phyloP scores from a whole-genome alignment of 768 basidiomycete genomes.

The Pleurotus ostreatus region DNA sequence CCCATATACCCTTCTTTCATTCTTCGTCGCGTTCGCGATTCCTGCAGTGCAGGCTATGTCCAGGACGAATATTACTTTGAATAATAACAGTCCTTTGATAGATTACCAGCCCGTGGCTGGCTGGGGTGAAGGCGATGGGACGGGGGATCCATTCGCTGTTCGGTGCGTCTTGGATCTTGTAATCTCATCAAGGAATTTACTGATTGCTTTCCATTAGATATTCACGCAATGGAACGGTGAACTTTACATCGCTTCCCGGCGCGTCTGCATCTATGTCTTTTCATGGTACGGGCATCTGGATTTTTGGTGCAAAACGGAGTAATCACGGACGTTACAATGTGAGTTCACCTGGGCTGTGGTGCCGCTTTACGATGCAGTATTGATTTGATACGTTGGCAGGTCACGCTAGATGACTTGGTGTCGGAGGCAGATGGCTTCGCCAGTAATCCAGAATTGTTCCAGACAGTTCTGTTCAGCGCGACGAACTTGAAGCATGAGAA shows the following conservation, averaged over 20 bases:
- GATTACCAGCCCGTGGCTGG: slow-evolving; percentile 16
- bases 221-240: slow-evolving; percentile 25
- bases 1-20: background rate
- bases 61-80: slow-evolving; percentile 17
- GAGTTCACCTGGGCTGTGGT: too few species aligned
- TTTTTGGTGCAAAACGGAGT: slow-evolving; percentile 45
- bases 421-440: slow-evolving; percentile 22
- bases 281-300: slow-evolving; percentile 44
- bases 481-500: slow-evolving; percentile 25
- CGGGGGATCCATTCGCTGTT: slow-evolving; percentile 11
- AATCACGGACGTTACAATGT: slow-evolving; percentile 41
- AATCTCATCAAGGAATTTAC: background rate
- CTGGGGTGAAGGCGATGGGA: slow-evolving; percentile 16
- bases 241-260: slow-evolving; percentile 28
- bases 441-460: slow-evolving; percentile 27
- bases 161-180: background rate
- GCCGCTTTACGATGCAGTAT: too few species aligned
- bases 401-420: slow-evolving; percentile 35
- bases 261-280: slow-evolving; percentile 38
- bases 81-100: slow-evolving; percentile 24
- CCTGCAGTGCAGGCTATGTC: slow-evolving; percentile 13
- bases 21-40: background rate
- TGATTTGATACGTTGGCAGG: slow-evolving; percentile 1
- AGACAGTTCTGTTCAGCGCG: slow-evolving; percentile 35
- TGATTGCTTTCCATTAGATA: slow-evolving; percentile 11